Conservation (phyloP, 2,329 filamentous ascomycete species). For the Aspergillus pseudoterreus region DNA sequence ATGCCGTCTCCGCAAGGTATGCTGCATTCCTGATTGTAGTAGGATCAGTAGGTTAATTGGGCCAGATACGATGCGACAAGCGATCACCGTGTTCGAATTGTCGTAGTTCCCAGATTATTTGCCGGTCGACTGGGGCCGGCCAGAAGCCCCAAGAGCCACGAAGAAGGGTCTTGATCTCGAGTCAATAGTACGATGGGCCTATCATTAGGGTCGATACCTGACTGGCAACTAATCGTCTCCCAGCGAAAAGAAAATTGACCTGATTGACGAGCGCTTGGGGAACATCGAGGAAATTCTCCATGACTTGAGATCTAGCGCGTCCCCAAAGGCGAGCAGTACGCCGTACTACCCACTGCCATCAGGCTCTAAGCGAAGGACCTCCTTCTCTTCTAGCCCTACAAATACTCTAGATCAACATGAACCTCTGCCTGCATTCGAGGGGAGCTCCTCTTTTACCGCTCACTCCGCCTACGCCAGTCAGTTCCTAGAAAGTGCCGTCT, state of each 20-base stretch:
- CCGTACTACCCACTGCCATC: slow-evolving; percentile 11
- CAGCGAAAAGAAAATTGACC: slow-evolving; percentile 53
- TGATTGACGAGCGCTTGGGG: slow-evolving; percentile 49
- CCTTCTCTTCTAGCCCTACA: slow-evolving; percentile 16
- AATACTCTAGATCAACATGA: slow-evolving; percentile 26
- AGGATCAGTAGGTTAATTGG: not conserved
- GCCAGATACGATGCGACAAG: slow-evolving; percentile 41
- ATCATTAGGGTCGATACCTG: too few relatives aligned
- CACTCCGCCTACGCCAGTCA: slow-evolving; percentile 47
- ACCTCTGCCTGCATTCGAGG: slow-evolving; percentile 40
- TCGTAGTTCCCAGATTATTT: slow-evolving; percentile 32
- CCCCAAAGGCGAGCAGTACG: slow-evolving; percentile 5
- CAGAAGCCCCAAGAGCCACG: slow-evolving; percentile 34
- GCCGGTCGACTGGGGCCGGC: slow-evolving; percentile 36
- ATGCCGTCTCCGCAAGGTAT: slow-evolving; percentile 32
- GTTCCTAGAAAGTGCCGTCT: slow-evolving; percentile 41
- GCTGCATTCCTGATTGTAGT: slow-evolving; percentile 1
- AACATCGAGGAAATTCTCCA: slow-evolving; percentile 42
- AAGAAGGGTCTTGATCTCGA: slow-evolving; percentile 39
- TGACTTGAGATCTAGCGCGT: slow-evolving; percentile 19
- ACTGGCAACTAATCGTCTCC: not conserved
- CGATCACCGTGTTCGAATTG: slow-evolving; percentile 41
- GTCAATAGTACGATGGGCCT: slow-evolving; percentile 34
- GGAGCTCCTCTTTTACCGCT: slow-evolving; percentile 47
- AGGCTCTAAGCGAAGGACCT: slow-evolving; percentile 9